Percentiles rank a stretch among this genome's conserved stretches.
Evolutionary conservation across 2,329 filamentous ascomycete species (phyloP).

Genomic region (Ilyonectria robusta): DNA sequence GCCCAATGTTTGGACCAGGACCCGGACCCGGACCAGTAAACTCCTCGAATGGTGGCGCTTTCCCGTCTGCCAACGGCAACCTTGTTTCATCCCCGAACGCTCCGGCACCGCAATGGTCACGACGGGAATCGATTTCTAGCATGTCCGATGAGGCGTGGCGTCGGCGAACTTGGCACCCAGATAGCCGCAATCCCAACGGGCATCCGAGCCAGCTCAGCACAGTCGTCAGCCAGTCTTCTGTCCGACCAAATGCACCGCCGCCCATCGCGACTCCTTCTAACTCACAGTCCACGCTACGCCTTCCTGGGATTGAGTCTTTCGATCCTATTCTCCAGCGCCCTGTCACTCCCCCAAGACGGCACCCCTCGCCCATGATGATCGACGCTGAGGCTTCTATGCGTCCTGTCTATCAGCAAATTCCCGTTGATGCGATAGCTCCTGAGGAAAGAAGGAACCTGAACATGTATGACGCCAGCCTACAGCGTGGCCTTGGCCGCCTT

Average conservation of each 20-base stretch:
- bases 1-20: slow-evolving; percentile 68
- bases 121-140: slow-evolving; percentile 75
- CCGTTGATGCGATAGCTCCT: slow-evolving; percentile 46
- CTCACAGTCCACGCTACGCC: slow-evolving; percentile 73
- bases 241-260: slow-evolving; percentile 68
- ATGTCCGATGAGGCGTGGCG: slow-evolving; percentile 82
- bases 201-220: slow-evolving; percentile 82
- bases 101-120: slow-evolving; percentile 72
- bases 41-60: slow-evolving; percentile 68
- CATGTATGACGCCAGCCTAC: slow-evolving; percentile 76
- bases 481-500: slow-evolving; percentile 76
- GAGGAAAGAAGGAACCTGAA: slow-evolving; percentile 67
- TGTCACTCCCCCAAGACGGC: slow-evolving; percentile 73
- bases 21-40: slow-evolving; percentile 56
- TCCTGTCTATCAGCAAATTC: slow-evolving; percentile 45
- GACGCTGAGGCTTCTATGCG: slow-evolving; percentile 66
- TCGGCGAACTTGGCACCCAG: slow-evolving; percentile 91
- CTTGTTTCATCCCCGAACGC: slow-evolving; percentile 76
- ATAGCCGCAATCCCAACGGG: slow-evolving; percentile 74
- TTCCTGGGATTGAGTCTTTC: slow-evolving; percentile 94
- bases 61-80: slow-evolving; percentile 71
- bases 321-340: slow-evolving; percentile 79
- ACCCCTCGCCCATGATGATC: slow-evolving; percentile 83
- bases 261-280: slow-evolving; percentile 62
- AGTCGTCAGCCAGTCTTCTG: slow-evolving; percentile 78